Evolutionary conservation across 179 eudicot genomes (phyloP).

Genomic region (Drosera spatulata): DNA sequence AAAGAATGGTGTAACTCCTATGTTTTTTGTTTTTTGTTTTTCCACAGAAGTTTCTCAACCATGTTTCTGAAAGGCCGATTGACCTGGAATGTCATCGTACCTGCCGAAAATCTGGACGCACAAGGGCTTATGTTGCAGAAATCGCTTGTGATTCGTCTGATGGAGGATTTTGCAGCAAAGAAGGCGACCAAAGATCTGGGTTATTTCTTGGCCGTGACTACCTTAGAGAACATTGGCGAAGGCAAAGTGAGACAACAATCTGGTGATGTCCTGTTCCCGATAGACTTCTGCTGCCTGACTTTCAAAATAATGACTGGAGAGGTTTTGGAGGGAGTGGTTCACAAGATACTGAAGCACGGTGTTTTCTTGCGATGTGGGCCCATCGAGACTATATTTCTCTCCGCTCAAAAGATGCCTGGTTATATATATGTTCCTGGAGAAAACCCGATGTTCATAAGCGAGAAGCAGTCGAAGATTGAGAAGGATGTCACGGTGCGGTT

Average conservation of each 20-base stretch:
- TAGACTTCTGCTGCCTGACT: conserved; percentile 44
- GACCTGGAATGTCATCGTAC: conserved; percentile 54
- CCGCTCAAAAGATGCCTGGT: conserved; percentile 54
- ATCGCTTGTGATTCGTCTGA: conserved; percentile 37
- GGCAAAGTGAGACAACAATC: conserved; percentile 58
- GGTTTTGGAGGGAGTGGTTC: conserved; percentile 45
- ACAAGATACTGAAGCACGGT: conserved; percentile 59
- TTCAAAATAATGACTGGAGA: conserved; percentile 48
- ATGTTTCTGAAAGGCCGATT: conserved; percentile 38
- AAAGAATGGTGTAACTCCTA: no score
- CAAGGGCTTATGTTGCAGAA: conserved; percentile 54
- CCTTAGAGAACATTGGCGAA: conserved; percentile 46
- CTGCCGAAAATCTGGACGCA: conserved; percentile 36
- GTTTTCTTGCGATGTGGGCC: conserved; percentile 67
- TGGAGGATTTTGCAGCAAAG: conserved; percentile 52
- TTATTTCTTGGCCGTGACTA: conserved; percentile 46
- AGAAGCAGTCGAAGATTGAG: conserved; percentile 45
- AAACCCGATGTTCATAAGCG: conserved; percentile 51
- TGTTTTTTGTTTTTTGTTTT: no score
- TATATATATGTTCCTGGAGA: conserved; percentile 56
- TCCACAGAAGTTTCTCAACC: conserved; percentile 1
- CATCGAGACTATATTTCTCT: conserved; percentile 41
- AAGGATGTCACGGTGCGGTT: conserved; percentile 53
- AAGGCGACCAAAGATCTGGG: conserved; percentile 61
- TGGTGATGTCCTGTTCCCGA: conserved; percentile 65